Conservation (phyloP, 2,329 filamentous ascomycete species). For the Alternaria ventricosa region DNA sequence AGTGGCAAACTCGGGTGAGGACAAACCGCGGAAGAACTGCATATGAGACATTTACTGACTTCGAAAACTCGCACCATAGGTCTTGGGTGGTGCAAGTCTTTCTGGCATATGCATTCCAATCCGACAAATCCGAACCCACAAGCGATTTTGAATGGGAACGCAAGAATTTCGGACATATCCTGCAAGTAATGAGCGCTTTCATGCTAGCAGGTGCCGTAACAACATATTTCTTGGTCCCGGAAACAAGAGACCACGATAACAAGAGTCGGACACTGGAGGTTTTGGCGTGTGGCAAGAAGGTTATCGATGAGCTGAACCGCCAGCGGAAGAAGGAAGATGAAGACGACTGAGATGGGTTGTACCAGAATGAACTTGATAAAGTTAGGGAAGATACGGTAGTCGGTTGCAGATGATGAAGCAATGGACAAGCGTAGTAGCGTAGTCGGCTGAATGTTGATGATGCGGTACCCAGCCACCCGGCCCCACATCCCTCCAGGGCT, state of each 20-base stretch:
- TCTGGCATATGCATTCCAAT: slow-evolving; percentile 42
- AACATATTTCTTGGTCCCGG: slow-evolving; percentile 41
- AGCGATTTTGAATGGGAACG: slow-evolving; percentile 30
- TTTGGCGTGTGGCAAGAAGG: slow-evolving; percentile 38
- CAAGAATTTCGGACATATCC: slow-evolving; percentile 37
- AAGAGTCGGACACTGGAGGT: slow-evolving; percentile 43
- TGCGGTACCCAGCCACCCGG: background rate
- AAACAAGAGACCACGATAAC: slow-evolving; percentile 42
- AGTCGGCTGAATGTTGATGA: background rate
- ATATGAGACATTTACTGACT: background rate
- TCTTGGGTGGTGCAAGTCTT: slow-evolving; percentile 55
- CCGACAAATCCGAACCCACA: background rate
- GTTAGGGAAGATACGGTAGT: background rate
- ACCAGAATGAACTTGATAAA: background rate
- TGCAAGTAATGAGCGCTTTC: slow-evolving; percentile 45
- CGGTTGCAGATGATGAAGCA: background rate
- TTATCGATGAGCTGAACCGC: slow-evolving; percentile 40
- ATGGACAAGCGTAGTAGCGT: background rate
- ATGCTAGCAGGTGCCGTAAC: slow-evolving; percentile 43
- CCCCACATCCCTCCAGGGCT: background rate
- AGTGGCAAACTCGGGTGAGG: slow-evolving; percentile 58
- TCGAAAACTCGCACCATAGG: background rate
- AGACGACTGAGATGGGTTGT: slow-evolving; percentile 15
- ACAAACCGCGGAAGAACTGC: background rate
- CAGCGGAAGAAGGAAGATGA: slow-evolving; percentile 33